phyloP scores from a whole-genome alignment of 1,284 basidiomycete species.

The Stereum hirsutum region DNA sequence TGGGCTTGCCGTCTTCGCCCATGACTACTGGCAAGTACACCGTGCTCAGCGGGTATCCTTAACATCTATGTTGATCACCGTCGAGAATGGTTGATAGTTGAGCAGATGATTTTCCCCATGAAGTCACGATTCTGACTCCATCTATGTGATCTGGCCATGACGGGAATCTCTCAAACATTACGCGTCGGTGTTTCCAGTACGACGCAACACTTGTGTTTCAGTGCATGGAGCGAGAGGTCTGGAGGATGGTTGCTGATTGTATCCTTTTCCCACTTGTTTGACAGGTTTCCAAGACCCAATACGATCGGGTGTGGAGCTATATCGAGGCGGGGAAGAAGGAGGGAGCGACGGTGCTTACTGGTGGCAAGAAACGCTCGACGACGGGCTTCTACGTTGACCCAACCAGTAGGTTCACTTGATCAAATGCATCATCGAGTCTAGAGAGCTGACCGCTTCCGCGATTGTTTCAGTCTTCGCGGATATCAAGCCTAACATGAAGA shows the following conservation, averaged over 20 bases:
- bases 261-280: conserved; percentile 3
- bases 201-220: too few relatives aligned
- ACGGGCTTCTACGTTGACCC: conserved; percentile 74
- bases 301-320: conserved; percentile 84
- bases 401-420: conserved; percentile 44
- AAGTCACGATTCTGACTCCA: too few relatives aligned
- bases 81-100: too few relatives aligned
- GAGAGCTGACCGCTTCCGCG: background rate
- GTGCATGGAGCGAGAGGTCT: background rate
- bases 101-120: too few relatives aligned
- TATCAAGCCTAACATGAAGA: conserved; percentile 66
- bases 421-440: background rate
- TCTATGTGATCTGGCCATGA: too few relatives aligned
- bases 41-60: too few relatives aligned
- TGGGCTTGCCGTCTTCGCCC: too few relatives aligned
- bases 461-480: conserved; percentile 58
- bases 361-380: conserved; percentile 63
- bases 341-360: conserved; percentile 75
- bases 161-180: background rate
- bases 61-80: too few relatives aligned
- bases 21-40: too few relatives aligned
- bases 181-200: too few relatives aligned
- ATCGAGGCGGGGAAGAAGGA: conserved; percentile 82
- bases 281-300: conserved; percentile 78
- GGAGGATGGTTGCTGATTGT: background rate